These are phyloP conservation scores for Pseudogymnoascus sp. DNA, from an alignment of 2,329 filamentous ascomycete genomes.

Conservation along the genomic window DNA sequence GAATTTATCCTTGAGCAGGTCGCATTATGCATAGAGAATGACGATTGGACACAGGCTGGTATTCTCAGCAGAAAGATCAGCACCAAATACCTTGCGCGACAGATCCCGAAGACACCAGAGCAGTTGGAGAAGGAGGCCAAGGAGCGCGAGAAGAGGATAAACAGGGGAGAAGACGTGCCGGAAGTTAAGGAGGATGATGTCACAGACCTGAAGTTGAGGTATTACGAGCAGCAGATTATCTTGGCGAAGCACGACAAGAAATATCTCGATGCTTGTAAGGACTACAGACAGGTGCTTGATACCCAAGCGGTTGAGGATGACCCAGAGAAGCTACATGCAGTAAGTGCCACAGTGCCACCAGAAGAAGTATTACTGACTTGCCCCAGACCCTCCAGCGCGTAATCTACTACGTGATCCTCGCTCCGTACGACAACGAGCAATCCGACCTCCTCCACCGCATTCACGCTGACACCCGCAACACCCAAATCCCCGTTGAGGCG, in stretches of 20 bases:
- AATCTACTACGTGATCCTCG: constrained; percentile 94
- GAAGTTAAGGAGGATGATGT: constrained; percentile 78
- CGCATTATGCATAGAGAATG: constrained; percentile 85
- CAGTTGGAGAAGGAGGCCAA: constrained; percentile 87
- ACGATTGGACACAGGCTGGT: constrained; percentile 90
- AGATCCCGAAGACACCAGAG: constrained; percentile 82
- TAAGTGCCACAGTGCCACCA: constrained; percentile 38
- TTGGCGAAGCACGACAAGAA: constrained; percentile 95
- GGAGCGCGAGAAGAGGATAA: constrained; percentile 77
- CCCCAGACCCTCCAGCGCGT: constrained; percentile 81
- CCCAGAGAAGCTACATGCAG: constrained; percentile 72
- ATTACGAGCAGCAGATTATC: constrained; percentile 95
- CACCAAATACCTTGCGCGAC: constrained; percentile 82
- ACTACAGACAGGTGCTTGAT: constrained; percentile 93
- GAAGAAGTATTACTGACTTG: constrained; percentile 15
- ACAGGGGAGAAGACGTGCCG: constrained; percentile 68
- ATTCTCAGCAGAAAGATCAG: constrained; percentile 96
- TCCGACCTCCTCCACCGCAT: constrained; percentile 94
- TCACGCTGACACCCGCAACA: constrained; percentile 73
- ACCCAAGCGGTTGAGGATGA: constrained; percentile 93
- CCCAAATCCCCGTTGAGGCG: constrained; percentile 68
- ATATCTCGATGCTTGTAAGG: constrained; percentile 95
- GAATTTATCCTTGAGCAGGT: constrained; percentile 98
- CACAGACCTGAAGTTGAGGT: constrained; percentile 89
- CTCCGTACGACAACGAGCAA: constrained; percentile 97